These are phyloP conservation scores for Trifolium fragiferum DNA, from an alignment of 306 rosid genomes.

Conservation along the genomic window DNA sequence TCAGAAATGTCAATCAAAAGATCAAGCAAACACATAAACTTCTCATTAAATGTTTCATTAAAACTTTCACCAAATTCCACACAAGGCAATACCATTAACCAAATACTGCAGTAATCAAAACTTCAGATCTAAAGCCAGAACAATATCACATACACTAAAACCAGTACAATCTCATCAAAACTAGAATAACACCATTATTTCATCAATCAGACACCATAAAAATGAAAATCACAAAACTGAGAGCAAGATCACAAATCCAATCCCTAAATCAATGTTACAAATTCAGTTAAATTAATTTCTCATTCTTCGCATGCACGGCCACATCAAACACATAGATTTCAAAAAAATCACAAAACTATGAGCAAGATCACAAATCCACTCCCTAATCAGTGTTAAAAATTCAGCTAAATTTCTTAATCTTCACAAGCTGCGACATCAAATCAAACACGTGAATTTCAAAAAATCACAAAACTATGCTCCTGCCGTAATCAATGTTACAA, in stretches of 20 bases:
- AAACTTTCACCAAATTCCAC: not conserved
- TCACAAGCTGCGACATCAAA: not conserved
- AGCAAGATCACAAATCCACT: conserved; percentile 22
- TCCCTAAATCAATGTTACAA: conserved; percentile 1
- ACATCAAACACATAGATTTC: not conserved
- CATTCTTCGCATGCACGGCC: not conserved
- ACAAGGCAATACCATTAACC: not conserved
- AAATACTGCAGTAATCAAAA: conserved; percentile 5
- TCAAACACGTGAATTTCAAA: not conserved
- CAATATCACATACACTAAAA: not conserved
- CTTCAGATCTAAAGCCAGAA: conserved; percentile 41
- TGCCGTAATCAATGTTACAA: not conserved
- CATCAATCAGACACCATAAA: not conserved
- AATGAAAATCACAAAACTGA: not conserved
- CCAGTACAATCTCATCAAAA: not conserved
- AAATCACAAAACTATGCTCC: not conserved
- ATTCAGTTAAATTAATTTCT: not conserved
- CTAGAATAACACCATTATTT: not conserved
- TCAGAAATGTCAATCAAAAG: conserved; percentile 27
- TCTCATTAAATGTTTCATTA: not conserved
- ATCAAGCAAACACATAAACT: conserved; percentile 20
- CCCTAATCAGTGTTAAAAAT: conserved; percentile 1
- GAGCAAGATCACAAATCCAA: conserved; percentile 20
- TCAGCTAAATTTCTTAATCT: not conserved
- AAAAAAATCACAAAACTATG: not conserved